Base-by-base conservation (phyloP, 1,139 yeast species). In the Lodderomyces parapsilosis region DNA sequence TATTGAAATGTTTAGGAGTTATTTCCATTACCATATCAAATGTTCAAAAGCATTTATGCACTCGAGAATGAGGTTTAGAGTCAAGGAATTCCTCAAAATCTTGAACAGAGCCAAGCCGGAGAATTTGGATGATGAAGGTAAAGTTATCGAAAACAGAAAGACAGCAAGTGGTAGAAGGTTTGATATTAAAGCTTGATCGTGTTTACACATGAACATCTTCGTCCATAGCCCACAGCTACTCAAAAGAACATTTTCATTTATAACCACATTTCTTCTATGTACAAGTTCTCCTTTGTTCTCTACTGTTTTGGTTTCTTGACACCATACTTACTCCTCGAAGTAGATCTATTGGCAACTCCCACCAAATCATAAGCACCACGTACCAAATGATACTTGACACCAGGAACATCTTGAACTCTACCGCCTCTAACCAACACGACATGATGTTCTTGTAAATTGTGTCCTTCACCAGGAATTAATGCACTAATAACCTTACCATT, bases 31-130 rank as follows among this genome's bases (percentile, higher is more conserved):
- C 68, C 99, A 93, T 63, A 93, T 93, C 71, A 93, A 93, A 69
- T 91, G 97, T 65, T 90, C 96, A 49, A 93, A 93, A 75, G 98
- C 99, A 33, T 94, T 88, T 71, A 84, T 93, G 86, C 99, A 93
- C 68, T 89, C 96, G 45, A 83, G 99, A 75, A 93, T 93, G 99
- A 82, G 99, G 68, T 88, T 76, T 67, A 80, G 99, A 57, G 98
- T 93, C 34, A 83, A 86, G 55, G 95, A 94, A 58, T 93, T 91
- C 71, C 80, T 91, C 61, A 93, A 93, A 76, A 93, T 94, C 38
- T 81, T 93, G 69, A 93, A 94, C 73, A 80, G 99, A 60, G 99
- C 99, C 36, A 90, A 91, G 68, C 95, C 97, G 20, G 99, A 93
- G 58, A 87, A 81, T 50, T 83, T 81, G 19, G 94, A 86, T 53